phyloP scores from a whole-genome alignment of 1,284 basidiomycete genomes.

The Cerrena zonata region DNA sequence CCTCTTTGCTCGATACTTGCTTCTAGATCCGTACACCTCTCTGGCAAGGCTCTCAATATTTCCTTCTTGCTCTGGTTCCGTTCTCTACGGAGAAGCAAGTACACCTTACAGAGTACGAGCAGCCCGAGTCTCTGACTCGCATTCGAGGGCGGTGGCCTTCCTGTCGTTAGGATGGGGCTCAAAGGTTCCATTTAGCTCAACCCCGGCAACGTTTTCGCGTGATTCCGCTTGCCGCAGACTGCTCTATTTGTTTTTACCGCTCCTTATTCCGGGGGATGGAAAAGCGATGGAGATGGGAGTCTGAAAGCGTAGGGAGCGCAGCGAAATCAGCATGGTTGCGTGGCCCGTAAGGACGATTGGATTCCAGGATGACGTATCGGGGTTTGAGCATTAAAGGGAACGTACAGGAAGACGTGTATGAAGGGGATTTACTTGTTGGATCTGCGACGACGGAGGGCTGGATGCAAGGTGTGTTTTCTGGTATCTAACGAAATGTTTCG shows the following conservation, averaged over 20 bases:
- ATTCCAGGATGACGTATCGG: conserved; percentile 6
- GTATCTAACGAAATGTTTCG: conserved; percentile 8
- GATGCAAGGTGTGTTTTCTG: conserved; percentile 4
- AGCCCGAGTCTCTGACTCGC: conserved; percentile 37
- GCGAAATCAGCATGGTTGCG: conserved; percentile 45
- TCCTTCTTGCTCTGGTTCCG: conserved; percentile 8
- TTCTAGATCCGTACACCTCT: conserved; percentile 2
- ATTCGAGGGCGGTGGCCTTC: conserved; percentile 23
- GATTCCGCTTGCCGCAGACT: conserved; percentile 43
- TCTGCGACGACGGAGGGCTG: not conserved
- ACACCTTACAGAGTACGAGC: conserved; percentile 31
- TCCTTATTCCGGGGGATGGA: conserved; percentile 20
- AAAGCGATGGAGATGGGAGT: conserved; percentile 26
- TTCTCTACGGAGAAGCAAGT: conserved; percentile 23
- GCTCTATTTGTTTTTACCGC: conserved; percentile 18
- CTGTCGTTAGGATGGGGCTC: conserved; percentile 12
- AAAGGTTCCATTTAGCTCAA: conserved; percentile 24
- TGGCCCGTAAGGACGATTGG: conserved; percentile 15
- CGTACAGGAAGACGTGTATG: conserved; percentile 19
- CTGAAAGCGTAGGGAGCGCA: conserved; percentile 45
- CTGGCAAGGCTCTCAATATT: not conserved
- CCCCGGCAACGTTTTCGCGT: conserved; percentile 42
- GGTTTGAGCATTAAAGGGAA: conserved; percentile 17
- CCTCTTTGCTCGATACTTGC: conserved; percentile 20
- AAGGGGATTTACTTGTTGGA: not conserved